These are phyloP conservation scores for Aureobasidium sp. DNA, from an alignment of 2,329 filamentous ascomycete species.

Conservation along the genomic window DNA sequence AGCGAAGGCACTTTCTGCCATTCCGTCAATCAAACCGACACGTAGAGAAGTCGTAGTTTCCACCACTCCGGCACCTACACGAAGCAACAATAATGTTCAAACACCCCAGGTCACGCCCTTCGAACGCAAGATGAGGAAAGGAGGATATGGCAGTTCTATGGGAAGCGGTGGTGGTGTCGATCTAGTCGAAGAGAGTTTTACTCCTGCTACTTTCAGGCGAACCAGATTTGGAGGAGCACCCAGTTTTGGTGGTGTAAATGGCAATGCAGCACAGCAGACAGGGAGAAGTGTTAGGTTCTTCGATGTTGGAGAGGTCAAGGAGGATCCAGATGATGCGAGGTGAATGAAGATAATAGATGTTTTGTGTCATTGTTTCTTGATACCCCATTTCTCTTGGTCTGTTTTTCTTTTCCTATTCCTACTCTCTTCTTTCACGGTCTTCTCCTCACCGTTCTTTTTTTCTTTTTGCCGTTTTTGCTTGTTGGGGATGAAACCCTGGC, in stretches of 20 bases:
- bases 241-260: constrained; percentile 16
- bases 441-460: not conserved
- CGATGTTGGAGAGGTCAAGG: not conserved
- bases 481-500: not conserved
- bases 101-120: constrained; percentile 31
- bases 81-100: constrained; percentile 14
- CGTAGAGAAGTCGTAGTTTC: constrained; percentile 11
- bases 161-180: not conserved
- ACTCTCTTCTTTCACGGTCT: not conserved
- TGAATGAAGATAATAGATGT: not conserved
- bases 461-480: not conserved
- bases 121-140: constrained; percentile 27
- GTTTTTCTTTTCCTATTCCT: not conserved
- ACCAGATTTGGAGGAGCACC: constrained; percentile 14
- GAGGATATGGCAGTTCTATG: constrained; percentile 17
- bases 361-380: not conserved
- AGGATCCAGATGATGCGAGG: not conserved
- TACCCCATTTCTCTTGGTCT: not conserved
- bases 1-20: constrained; percentile 20
- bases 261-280: constrained; percentile 13
- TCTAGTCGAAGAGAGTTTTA: constrained; percentile 10
- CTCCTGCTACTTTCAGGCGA: constrained; percentile 10
- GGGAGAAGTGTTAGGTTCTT: constrained; percentile 20
- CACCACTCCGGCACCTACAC: constrained; percentile 20
- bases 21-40: not conserved